Evolutionary conservation across 2,329 filamentous ascomycete genomes (phyloP), one percentile per base, ranked within the genome.

Genomic region (Lasiodiplodia sp.): DNA sequence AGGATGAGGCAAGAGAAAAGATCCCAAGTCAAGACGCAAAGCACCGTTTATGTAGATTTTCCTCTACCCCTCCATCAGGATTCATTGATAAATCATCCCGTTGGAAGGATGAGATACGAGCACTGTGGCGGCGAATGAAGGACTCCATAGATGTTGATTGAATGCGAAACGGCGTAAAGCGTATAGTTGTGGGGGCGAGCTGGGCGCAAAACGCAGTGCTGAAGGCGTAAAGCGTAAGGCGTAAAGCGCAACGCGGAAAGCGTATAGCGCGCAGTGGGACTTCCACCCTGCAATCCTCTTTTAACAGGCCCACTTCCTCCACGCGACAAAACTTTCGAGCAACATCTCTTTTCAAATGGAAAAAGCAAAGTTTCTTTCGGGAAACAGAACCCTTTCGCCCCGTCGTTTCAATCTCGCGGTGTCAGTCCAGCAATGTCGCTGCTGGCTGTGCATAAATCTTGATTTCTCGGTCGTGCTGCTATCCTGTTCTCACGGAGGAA

Each of bases 171-270:
- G n/a, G 44, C 44, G 44, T 47, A n/a, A 47, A 47, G 44, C 18
- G 44, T n/a, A 21, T 10, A 47, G 18, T 2, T 11, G 44, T 47
- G 44, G 44, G 31, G 7, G 7, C 31, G 34, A 21, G 51, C 16
- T 21, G n/a, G 52, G 25, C 38, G 49, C 7, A 68, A 51, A 25
- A n/a, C 34, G 47, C n/a, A 28, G 21, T 18, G 55, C 55, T 34
- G 37, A 57, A 34, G 28, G 56, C 56, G 56, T 25, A 49, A 49
- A 62, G 57, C 57, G 57, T 31, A 47, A 60, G 23, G 57, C 38
- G 57, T 31, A 62, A 47, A 28, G 56, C 56, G 56, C 18, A 38
- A 23, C 5, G 55, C 28, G 31, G 31, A 31, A 23, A n/a, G 28
- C 28, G 14, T n/a, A 28, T 5, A 8, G n/a, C n/a, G 21, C 11